Evolutionary conservation across 2,329 filamentous ascomycete genomes (phyloP), one percentile per base, ranked within the genome.

Genomic region (Sporothrix schenckii): DNA sequence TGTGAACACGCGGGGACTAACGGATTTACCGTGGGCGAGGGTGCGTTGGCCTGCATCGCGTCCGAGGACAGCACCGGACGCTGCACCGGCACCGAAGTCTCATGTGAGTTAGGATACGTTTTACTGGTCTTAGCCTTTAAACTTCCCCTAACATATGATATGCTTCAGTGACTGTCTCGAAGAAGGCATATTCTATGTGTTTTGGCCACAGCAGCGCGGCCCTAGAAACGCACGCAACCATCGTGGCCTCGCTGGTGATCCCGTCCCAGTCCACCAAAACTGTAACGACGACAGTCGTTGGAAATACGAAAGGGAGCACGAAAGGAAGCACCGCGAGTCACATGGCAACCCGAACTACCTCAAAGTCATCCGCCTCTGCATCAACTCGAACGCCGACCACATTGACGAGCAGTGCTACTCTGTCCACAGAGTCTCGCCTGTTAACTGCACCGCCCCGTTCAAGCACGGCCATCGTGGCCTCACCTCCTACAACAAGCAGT

Each of bases 11-110:
- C 82, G 47, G 89, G 89, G 10, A 79, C 78, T 14, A 85, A 85
- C 41, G 89, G 88, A 11, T 90, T 88, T 75, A 92, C 91, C 1
- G 76, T 92, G 63, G 90, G 89, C n/a, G 91, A 93, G 79, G 90
- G 85, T 13, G 89, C 88, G 4, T 79, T 92, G 72, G 86, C 89
- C 76, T 93, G 91, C 77, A 84, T 91, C 47, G 81, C 86, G 10
- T 86, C 86, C 9, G 84, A 87, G 75, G 79, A 77, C 70, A 78
- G 78, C 49, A 75, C 83, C 58, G 84, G 84, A 2, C 80, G 79
- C 16, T 93, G 91, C 77, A 77, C 80, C 4, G 80, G 81, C 3
- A 75, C 79, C 13, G 83, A 86, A 66, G 77, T 77, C 11, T 74
- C 77, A 47, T 79, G 83, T 78, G 76, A 82, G 74, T 77, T 41